phyloP scores from a whole-genome alignment of 805 yeast genomes.

The Saccharomycopsis schoenii region DNA sequence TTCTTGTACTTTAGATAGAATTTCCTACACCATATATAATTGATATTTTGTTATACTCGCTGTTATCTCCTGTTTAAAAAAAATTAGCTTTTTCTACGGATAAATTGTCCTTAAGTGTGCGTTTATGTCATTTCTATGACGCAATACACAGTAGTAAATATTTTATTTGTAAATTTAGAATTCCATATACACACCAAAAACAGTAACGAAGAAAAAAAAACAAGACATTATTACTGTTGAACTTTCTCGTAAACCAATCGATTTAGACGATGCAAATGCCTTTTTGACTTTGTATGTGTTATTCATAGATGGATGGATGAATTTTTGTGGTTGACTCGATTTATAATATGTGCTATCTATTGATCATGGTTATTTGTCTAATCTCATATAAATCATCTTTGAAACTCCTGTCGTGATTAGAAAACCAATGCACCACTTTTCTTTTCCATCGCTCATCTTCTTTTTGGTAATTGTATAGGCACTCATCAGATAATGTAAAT shows the following conservation, averaged over 20 bases:
- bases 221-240: too few relatives aligned
- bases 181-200: too few relatives aligned
- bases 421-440: conserved; percentile 27
- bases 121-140: neutral
- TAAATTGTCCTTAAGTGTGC: neutral
- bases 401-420: conserved; percentile 14
- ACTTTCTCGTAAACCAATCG: too few relatives aligned
- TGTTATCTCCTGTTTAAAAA: neutral
- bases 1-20: neutral
- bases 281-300: too few relatives aligned
- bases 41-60: neutral
- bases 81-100: neutral
- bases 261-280: too few relatives aligned
- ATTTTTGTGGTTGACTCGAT: neutral
- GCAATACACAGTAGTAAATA: too few relatives aligned
- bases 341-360: neutral
- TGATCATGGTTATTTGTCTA: conserved; percentile 25
- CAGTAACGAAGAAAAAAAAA: too few relatives aligned
- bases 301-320: too few relatives aligned
- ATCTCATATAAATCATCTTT: conserved; percentile 26
- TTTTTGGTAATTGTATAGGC: conserved; percentile 21
- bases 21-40: neutral
- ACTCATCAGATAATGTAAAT: conserved; percentile 19
- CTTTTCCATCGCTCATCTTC: conserved; percentile 28
- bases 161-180: too few relatives aligned